Evolutionary conservation across 2,329 filamentous ascomycete species (phyloP), one percentile per base, ranked within the genome.

Genomic region (Pestalotiopsis sp.): DNA sequence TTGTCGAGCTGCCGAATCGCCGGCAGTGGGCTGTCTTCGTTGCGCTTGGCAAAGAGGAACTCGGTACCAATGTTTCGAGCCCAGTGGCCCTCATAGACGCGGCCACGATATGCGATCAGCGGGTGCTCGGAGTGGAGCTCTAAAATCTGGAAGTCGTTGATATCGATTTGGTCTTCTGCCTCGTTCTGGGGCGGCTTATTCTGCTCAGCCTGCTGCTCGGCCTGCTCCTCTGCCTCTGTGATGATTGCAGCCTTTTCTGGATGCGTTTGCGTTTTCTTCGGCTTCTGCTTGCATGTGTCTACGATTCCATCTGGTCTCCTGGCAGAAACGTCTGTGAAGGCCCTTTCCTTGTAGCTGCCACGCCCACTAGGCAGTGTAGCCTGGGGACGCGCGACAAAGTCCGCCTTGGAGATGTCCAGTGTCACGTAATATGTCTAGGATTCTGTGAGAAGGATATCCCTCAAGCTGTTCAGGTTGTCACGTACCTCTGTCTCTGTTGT

Each of bases 1-100:
- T 87, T 84, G 39, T 81, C 83, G 31, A 88, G 84, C 27, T 83
- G 81, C n/a, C 85, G 86, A 52, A 87, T 77, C 9, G 79, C 78
- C 3, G 86, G 85, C 2, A 86, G 78, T 9, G 78, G 77, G 12
- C 78, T 74, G 67, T 80, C 72, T 6, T 77, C 70, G 70, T 85
- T 80, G 70, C 84, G 86, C 17, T 80, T 80, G 1, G 85, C 86
- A 74, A 98, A 91, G 57, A 97, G 87, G 72, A 95, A 83, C 73
- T 97, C 93, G 0, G 94, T 97, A 45, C 95, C 95, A 58, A 97
- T 88, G 69, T 94, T 92, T 70, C 93, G 90, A 12, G 89, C 88
- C 95, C 95, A 98, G 60, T 89, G 83, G 72, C 94, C 95, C 71
- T 89, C 90, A 77, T 95, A 96, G 25, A 97, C 83, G 70, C 91